Conservation (phyloP, 768 basidiomycete species). For the Cubamyces lactineus region DNA sequence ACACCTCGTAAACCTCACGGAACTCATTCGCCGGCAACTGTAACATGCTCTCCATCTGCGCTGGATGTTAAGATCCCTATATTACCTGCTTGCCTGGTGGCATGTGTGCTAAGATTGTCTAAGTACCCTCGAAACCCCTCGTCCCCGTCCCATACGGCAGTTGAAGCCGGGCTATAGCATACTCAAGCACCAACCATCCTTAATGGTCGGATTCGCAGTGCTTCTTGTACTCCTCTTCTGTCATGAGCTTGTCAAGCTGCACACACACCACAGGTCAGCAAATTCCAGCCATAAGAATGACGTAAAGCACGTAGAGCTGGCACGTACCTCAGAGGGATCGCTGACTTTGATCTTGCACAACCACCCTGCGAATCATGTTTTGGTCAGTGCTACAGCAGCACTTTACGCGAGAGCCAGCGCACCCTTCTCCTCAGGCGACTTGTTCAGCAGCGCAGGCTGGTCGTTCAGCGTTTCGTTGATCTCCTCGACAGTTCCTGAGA, state of each 20-base stretch:
- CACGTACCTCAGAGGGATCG: slow-evolving; percentile 71
- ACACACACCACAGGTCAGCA: slow-evolving; percentile 4
- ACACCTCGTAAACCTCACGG: slow-evolving; percentile 5
- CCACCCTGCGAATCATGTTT: slow-evolving; percentile 67
- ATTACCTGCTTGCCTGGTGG: slow-evolving; percentile 17
- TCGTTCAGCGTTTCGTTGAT: slow-evolving; percentile 73
- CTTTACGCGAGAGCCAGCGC: slow-evolving; percentile 26
- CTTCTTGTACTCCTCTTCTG: slow-evolving; percentile 72
- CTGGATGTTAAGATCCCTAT: slow-evolving; percentile 19
- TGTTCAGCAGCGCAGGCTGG: slow-evolving; percentile 85
- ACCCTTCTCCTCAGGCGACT: slow-evolving; percentile 85
- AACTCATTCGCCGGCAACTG: slow-evolving; percentile 1
- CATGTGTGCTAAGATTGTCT: slow-evolving; percentile 22
- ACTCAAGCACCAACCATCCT: not conserved
- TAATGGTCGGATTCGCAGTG: slow-evolving; percentile 47
- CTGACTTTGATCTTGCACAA: slow-evolving; percentile 90
- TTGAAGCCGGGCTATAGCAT: slow-evolving; percentile 17
- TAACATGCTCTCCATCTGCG: not conserved
- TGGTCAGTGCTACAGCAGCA: not conserved
- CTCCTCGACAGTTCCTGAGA: slow-evolving; percentile 81
- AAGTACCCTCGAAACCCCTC: not conserved
- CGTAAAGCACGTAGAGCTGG: not conserved
- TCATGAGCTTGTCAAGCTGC: slow-evolving; percentile 73
- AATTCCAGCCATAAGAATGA: not conserved
- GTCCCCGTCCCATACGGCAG: slow-evolving; percentile 12